Evolutionary conservation across 495 filamentous ascomycete species (phyloP), one percentile per base, ranked within the genome.

Genomic region (Aspergillus olivimuriae): DNA sequence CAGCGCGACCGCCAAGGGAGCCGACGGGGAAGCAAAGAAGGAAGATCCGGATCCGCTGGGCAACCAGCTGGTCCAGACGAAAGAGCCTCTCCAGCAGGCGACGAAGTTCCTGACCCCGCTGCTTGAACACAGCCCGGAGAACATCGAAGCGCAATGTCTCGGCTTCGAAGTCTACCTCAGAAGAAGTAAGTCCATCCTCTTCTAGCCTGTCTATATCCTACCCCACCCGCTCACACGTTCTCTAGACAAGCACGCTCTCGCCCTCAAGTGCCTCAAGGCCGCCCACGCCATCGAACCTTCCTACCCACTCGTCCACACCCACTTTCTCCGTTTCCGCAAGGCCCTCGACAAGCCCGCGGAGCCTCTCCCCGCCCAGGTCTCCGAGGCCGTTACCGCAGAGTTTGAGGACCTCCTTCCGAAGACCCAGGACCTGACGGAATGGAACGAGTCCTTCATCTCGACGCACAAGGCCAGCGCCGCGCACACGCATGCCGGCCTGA

Each of bases 121-220:
- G 34, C 75, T 97, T 38, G 82, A 95, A 57, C 81, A 82, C 57
- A 86, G 76, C 57, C 80, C 88, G n/a, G 81, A 84, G 66, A 84
- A 81, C 55, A 78, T 95, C 30, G 81, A 91, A 44, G 81, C 75
- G 14, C 92, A 99, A 63, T 73, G 80, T 46, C 78, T 83, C 28
- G 92, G 87, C 0, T 96, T 95, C 48, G 89, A 97, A 68, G 87
- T 99, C 17, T 86, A 84, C 56, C 67, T 92, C 12, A 71, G 91
- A 60, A 75, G 77, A 60, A 76, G 84, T 87, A 76, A 75, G 80
- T 80, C 30, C 10, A 19, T 22, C 6, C 6, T 11, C 24, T 6
- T 17, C 9, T 8, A 22, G 10, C 34, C 31, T n/a, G 4, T 39
- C 28, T 43, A 2, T 22, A 43, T 4, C 22, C 10, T 9, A 26